Base-by-base conservation (phyloP, 2,329 filamentous ascomycete genomes). In the Alternaria ventricosa region DNA sequence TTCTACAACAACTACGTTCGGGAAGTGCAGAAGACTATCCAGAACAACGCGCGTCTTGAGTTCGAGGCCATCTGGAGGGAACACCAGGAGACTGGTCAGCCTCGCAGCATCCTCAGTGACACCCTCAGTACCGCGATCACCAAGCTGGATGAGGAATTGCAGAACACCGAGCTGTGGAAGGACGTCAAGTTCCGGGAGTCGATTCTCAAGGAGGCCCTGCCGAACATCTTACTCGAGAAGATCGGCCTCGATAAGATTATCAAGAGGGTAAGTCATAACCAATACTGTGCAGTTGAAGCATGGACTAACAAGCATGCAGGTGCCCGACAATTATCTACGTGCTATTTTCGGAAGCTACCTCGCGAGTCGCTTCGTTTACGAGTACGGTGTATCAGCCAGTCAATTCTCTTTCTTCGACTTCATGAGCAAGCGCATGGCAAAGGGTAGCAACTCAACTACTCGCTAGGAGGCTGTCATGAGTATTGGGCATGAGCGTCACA, bases 391-490 rank as follows among this genome's bases (percentile, higher is more conserved):
- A 79, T 90, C 88, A 70, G 94, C 96, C 6, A 96, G 91, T 84
- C 95, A 97, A 76, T 98, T 99, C 84, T 94, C 95, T 43, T 99
- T 99, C 86, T 99, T 97, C 82, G 93, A 97, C 79, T 99, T 98
- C 72, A 85, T 85, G 83, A 84, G 82, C 74, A 80, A 83, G 71
- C 77, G 83, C 23, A 84, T 84, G 79, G 75, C 76, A 12, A 82
- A 80, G 68, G 60, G 55, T 20, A 57, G 41, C 30, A 41, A 54
- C 22, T 20, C 55, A 18, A 27, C 57, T 28, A 53, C 63, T 55
- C 63, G 60, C 49, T 68, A 61, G 18, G n/a, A 25, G 36, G 22
- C 9, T 27, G 4, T 27, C n/a, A 18, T n/a, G 54, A 56, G 44
- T 44, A 12, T 25, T 5, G n/a, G 30, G 28, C 30, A 54, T 57